phyloP scores from a whole-genome alignment of 306 rosid species.

The Pyrus bretschneideri region DNA sequence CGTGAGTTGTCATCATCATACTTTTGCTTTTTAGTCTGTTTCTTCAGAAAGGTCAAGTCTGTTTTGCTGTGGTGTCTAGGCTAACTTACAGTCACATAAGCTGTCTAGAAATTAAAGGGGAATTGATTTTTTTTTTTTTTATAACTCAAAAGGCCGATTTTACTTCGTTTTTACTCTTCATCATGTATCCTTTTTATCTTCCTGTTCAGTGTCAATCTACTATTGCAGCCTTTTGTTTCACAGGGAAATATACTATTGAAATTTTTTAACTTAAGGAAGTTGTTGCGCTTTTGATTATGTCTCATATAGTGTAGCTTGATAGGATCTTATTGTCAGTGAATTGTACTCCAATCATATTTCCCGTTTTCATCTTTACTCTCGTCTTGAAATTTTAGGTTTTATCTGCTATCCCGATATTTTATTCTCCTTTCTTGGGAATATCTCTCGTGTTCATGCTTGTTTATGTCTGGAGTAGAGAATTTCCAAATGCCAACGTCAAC shows the following conservation, averaged over 20 bases:
- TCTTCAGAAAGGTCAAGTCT: neutral
- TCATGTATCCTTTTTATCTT: neutral
- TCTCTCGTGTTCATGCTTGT: constrained; percentile 94
- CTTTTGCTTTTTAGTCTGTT: constrained; percentile 7
- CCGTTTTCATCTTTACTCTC: constrained; percentile 1
- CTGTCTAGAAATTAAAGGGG: neutral
- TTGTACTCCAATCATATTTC: constrained; percentile 4
- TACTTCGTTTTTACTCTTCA: neutral
- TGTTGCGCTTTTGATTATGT: neutral
- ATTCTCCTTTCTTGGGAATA: constrained; percentile 56
- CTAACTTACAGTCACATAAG: neutral
- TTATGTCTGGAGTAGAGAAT: constrained; percentile 97
- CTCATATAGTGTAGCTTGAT: constrained; percentile 2
- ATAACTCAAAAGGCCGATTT: neutral
- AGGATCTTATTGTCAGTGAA: neutral
- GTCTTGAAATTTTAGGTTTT: constrained; percentile 38
- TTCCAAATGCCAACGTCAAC: constrained; percentile 77
- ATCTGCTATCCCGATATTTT: constrained; percentile 59
- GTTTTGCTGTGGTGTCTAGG: neutral
- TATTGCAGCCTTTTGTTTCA: neutral
- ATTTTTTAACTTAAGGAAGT: neutral
- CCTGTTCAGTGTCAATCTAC: neutral
- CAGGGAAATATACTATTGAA: neutral
- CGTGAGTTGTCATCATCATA: constrained; percentile 13
- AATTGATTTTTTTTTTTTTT: neutral